A percentile compares a stretch with the other conserved stretches of the same genome.
These are phyloP conservation scores for Phytophthora cryptogea DNA, from an alignment of 352 stramenopile species.

Conservation along the genomic window DNA sequence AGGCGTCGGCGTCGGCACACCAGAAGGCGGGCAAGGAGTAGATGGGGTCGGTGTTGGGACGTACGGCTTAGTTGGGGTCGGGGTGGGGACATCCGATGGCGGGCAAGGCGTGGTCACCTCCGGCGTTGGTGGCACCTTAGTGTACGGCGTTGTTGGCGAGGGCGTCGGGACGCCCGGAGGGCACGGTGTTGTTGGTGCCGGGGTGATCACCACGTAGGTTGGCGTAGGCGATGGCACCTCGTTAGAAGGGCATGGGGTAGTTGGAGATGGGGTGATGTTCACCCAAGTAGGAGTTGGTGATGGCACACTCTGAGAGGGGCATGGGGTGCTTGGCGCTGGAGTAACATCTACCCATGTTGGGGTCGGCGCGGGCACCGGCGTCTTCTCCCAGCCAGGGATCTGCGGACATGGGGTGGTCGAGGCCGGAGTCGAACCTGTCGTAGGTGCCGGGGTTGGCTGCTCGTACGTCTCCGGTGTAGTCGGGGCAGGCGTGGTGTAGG, in stretches of 20 bases:
- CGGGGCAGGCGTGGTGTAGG: constrained; percentile 19
- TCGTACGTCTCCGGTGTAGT: constrained; percentile 29
- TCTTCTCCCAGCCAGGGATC: constrained; percentile 15
- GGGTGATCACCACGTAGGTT: constrained; percentile 4
- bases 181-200: constrained; percentile 15
- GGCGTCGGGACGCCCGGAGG: not conserved
- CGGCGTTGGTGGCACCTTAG: not conserved
- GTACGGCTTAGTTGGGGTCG: not conserved
- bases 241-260: constrained; percentile 8
- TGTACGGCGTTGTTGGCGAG: constrained; percentile 6
- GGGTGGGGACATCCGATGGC: not conserved
- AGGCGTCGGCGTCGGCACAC: not conserved
- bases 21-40: not conserved
- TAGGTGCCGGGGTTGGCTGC: not conserved
- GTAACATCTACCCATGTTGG: constrained; percentile 13
- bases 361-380: constrained; percentile 6
- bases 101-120: no score
- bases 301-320: constrained; percentile 2
- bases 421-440: constrained; percentile 1
- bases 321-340: constrained; percentile 11
- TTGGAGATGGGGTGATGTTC: constrained; percentile 9
- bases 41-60: not conserved
- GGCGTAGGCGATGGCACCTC: constrained; percentile 8
- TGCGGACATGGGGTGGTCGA: constrained; percentile 2
- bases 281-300: constrained; percentile 10